phyloP scores from a whole-genome alignment of 2,329 filamentous ascomycete genomes.

The Westerdykella aurantiaca region DNA sequence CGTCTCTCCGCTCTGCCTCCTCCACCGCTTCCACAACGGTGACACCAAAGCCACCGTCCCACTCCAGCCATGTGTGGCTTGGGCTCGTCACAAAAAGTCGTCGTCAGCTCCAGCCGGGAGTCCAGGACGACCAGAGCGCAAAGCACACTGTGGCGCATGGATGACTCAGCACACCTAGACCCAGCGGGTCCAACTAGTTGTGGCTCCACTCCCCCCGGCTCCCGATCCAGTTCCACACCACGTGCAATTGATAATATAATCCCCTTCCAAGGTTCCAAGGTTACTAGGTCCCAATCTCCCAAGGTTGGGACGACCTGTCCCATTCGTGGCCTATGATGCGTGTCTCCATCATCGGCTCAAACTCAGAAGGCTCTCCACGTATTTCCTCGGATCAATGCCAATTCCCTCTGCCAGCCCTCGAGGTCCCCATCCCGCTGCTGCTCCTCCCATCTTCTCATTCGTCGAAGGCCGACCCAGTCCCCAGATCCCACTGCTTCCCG shows the following conservation, averaged over 20 bases:
- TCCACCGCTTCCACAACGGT: too few relatives aligned
- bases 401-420: constrained; percentile 64
- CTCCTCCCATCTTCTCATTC: constrained; percentile 33
- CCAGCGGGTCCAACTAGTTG: too few relatives aligned
- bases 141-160: too few relatives aligned
- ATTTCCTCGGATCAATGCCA: constrained; percentile 68
- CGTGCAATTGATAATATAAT: not conserved
- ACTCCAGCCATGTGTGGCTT: too few relatives aligned
- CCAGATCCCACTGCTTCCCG: constrained; percentile 31
- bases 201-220: too few relatives aligned
- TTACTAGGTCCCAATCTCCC: not conserved
- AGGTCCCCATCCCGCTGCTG: constrained; percentile 50
- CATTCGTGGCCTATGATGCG: not conserved
- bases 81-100: too few relatives aligned
- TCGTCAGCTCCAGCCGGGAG: too few relatives aligned
- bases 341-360: constrained; percentile 43
- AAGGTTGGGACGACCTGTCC: not conserved
- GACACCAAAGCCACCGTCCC: too few relatives aligned
- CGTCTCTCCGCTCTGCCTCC: too few relatives aligned
- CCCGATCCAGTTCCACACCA: too few relatives aligned
- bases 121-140: too few relatives aligned
- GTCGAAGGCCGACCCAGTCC: constrained; percentile 20
- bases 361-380: constrained; percentile 67
- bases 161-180: too few relatives aligned
- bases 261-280: not conserved